Percentiles rank a stretch among this genome's conserved stretches.
Conservation (phyloP, 768 basidiomycete species). For the Lepiota brunneoincarnata region DNA sequence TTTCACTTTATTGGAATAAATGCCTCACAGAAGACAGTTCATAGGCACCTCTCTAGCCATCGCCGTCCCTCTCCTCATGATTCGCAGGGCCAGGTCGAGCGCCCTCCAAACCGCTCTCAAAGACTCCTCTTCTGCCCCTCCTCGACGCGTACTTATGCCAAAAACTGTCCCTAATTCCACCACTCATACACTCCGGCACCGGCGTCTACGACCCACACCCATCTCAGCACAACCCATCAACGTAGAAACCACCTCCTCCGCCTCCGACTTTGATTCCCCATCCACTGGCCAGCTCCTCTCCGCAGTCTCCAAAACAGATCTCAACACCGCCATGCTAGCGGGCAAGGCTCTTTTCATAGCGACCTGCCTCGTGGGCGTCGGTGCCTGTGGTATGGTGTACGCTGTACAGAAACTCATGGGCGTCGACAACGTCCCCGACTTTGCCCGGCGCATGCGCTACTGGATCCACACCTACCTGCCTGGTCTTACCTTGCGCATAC, state of each 20-base stretch:
- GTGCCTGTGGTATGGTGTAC: constrained; percentile 42
- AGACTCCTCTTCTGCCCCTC: constrained; percentile 23
- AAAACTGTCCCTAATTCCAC: constrained; percentile 7
- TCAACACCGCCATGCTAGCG: constrained; percentile 52
- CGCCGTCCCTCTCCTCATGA: constrained; percentile 32
- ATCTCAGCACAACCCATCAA: not conserved
- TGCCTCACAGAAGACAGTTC: constrained; percentile 17
- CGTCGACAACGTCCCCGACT: constrained; percentile 49
- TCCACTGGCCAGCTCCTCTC: constrained; percentile 29
- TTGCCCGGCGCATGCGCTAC: constrained; percentile 4
- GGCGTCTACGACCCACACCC: constrained; percentile 5
- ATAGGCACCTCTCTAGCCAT: constrained; percentile 30
- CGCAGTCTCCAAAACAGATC: constrained; percentile 34
- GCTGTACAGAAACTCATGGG: constrained; percentile 52
- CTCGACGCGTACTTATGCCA: constrained; percentile 23
- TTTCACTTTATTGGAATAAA: too few species aligned
- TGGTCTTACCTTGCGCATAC: constrained; percentile 47
- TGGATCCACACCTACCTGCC: constrained; percentile 29
- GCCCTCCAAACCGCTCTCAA: constrained; percentile 24
- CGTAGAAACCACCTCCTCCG: not conserved
- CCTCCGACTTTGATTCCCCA: constrained; percentile 18
- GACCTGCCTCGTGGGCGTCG: constrained; percentile 52
- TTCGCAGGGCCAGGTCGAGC: constrained; percentile 26
- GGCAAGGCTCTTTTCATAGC: constrained; percentile 67
- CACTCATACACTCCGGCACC: constrained; percentile 5